Percentiles rank a stretch among this genome's conserved stretches.
phyloP scores from a whole-genome alignment of 495 filamentous ascomycete genomes.

The Xylaria acuta region DNA sequence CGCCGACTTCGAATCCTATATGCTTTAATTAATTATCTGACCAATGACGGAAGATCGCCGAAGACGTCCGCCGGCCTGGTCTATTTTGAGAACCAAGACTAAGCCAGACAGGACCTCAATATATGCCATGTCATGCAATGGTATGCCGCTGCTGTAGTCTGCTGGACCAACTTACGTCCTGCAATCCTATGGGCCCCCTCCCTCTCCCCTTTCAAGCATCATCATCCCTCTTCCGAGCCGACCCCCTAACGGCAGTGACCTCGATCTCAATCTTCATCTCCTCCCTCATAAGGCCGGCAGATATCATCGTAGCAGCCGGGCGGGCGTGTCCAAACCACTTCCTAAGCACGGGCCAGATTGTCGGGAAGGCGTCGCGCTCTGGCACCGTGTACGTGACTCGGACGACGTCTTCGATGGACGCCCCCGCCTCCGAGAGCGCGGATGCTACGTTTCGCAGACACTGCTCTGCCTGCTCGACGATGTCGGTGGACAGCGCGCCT shows the following conservation, averaged over 20 bases:
- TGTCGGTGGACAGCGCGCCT: constrained; percentile 37
- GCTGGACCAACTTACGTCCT: not conserved
- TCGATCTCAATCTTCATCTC: constrained; percentile 52
- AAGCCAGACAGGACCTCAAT: not conserved
- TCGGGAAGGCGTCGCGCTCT: constrained; percentile 41
- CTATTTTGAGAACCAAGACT: not conserved
- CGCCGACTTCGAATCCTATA: constrained; percentile 5
- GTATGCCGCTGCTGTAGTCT: not conserved
- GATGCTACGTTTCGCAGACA: constrained; percentile 42
- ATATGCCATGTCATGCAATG: constrained; percentile 14
- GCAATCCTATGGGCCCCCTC: not conserved
- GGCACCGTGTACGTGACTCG: constrained; percentile 49
- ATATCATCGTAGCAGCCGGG: constrained; percentile 52
- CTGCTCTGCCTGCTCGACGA: constrained; percentile 46
- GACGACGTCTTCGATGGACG: constrained; percentile 43
- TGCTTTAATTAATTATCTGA: not conserved
- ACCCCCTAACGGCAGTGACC: constrained; percentile 42
- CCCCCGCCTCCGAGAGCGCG: constrained; percentile 42
- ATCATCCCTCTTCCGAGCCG: constrained; percentile 9
- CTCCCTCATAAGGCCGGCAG: constrained; percentile 48
- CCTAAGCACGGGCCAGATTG: constrained; percentile 43
- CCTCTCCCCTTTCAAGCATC: not conserved
- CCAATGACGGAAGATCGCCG: constrained; percentile 12
- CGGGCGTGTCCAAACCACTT: constrained; percentile 45
- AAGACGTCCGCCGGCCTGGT: too few species aligned